Evolutionary conservation across 495 filamentous ascomycete species (phyloP), one percentile per base, ranked within the genome.

Genomic region (Hyaloscypha variabilis): DNA sequence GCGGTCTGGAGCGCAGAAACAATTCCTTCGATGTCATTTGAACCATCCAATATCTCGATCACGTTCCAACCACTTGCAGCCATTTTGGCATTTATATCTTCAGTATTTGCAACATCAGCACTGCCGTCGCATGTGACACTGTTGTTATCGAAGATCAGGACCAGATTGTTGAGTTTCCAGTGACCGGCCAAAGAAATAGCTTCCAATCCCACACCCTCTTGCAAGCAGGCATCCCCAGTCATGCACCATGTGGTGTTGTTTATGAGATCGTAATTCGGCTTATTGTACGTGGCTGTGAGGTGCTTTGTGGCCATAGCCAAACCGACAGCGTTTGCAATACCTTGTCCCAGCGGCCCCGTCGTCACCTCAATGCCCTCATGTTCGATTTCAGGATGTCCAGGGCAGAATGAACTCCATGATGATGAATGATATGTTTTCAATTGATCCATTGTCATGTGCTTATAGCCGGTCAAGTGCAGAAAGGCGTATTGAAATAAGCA

Each of bases 331-430:
- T 88, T 88, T 3, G 84, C 80, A 29, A 87, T 73, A 42, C 85
- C 85, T 70, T 87, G 85, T 3, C 85, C 85, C 25, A 88, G 76
- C 0, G 85, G 85, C 1, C 85, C 85, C 0, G 85, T 88, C 1
- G 86, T 89, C 1, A 89, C 83, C 71, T 88, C 86, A 59, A 89
- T 81, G 8, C 84, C 86, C 17, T 82, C 78, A 50, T 82, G 77
- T 63, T 88, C 86, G 51, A 87, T 86, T 67, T 89, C 86, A 0
- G 86, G 86, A 64, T 89, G 86, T 1, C 82, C 86, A 36, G 82
- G 86, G 58, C 81, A 85, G 4, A 25, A 54, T 4, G 23, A 24
- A 23, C 66, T 86, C 82, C 2, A 72, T 5, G 30, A 42, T 21
- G 80, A 78, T 1, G 81, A 85, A 70, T 85, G 82, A 67, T 88